Conservation (phyloP, 2,329 filamentous ascomycete species). For the Cercospora berteroae region DNA sequence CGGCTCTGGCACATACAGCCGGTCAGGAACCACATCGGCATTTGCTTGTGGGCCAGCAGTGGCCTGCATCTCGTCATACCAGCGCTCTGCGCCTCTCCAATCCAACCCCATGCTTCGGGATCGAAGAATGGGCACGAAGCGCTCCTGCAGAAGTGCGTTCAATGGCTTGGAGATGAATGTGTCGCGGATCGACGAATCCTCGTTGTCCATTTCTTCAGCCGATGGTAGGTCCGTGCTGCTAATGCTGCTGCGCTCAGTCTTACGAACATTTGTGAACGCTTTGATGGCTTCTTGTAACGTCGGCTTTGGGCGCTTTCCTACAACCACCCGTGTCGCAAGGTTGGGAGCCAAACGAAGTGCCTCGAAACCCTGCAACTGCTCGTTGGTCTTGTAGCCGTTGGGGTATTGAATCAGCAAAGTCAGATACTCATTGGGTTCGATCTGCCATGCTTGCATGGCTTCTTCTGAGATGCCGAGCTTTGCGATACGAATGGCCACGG, state of each 20-base stretch:
- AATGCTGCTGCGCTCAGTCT: slow-evolving; percentile 22
- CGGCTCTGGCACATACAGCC: slow-evolving; percentile 39
- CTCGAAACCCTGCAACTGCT: slow-evolving; percentile 51
- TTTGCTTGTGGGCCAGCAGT: slow-evolving; percentile 29
- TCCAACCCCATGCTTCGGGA: slow-evolving; percentile 55
- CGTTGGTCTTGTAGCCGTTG: slow-evolving; percentile 60
- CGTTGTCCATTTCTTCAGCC: slow-evolving; percentile 31
- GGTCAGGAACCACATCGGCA: slow-evolving; percentile 37
- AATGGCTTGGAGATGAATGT: slow-evolving; percentile 72
- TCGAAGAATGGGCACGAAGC: slow-evolving; percentile 62
- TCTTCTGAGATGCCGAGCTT: slow-evolving; percentile 73
- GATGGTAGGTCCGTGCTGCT: slow-evolving; percentile 14
- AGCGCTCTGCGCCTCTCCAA: slow-evolving; percentile 68
- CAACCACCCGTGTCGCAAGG: slow-evolving; percentile 66
- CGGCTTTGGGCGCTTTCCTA: slow-evolving; percentile 72
- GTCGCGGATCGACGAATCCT: slow-evolving; percentile 46
- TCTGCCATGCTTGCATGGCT: slow-evolving; percentile 72
- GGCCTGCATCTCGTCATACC: slow-evolving; percentile 43
- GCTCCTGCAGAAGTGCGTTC: slow-evolving; percentile 64
- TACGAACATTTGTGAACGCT: slow-evolving; percentile 49
- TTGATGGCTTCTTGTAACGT: slow-evolving; percentile 53
- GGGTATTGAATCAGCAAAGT: slow-evolving; percentile 68
- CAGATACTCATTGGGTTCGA: slow-evolving; percentile 66
- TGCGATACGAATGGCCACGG: slow-evolving; percentile 65
- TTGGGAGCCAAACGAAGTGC: slow-evolving; percentile 36